Evolutionary conservation across 345 rosid genomes (phyloP), one percentile per base, ranked within the genome.

Genomic region (Pugionium dolabratum): DNA sequence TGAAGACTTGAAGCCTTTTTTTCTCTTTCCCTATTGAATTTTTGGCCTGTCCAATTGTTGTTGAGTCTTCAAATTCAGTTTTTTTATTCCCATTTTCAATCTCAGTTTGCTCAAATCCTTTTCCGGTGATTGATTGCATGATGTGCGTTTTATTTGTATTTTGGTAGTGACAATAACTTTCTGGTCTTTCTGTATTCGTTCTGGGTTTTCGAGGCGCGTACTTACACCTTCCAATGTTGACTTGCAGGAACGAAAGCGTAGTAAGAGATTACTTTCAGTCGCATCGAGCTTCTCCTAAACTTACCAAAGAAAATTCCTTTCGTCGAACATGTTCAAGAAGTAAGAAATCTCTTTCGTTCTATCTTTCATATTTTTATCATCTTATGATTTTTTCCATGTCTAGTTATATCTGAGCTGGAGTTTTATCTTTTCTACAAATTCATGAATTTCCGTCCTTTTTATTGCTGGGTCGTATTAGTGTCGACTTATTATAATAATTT

Each of bases 261-360:
- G 18, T 18, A 18, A 18, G 18, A 18, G 18, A 18, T 18, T 18
- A 18, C 18, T 18, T 18, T 18, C 18, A 18, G 18, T 18, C 18
- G 18, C 18, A 18, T 18, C 18, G 18, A 18, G 18, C 18, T 18
- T 18, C 18, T 18, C 18, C 18, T 18, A 18, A 18, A 18, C 18
- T 18, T 18, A 18, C 18, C 18, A 18, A 18, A 18, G 18, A 18
- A 35, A 25, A 1, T 5, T 36, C 36, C 25, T 44, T 47, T 66
- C 46, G 3, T 55, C 78, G 7, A 74, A 33, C 31, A 74, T 74
- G 78, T 74, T 74, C 43, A 74, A 67, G 30, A 74, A 74, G 78
- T 74, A 62, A 54, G 64, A 41, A 47, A 18, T 47, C 18, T 18
- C 18, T 18, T 18, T 18, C 18, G 18, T 18, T 18, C 18, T 18